Evolutionary conservation across 768 basidiomycete species (phyloP).

Genomic region (Leccinum arenicola): DNA sequence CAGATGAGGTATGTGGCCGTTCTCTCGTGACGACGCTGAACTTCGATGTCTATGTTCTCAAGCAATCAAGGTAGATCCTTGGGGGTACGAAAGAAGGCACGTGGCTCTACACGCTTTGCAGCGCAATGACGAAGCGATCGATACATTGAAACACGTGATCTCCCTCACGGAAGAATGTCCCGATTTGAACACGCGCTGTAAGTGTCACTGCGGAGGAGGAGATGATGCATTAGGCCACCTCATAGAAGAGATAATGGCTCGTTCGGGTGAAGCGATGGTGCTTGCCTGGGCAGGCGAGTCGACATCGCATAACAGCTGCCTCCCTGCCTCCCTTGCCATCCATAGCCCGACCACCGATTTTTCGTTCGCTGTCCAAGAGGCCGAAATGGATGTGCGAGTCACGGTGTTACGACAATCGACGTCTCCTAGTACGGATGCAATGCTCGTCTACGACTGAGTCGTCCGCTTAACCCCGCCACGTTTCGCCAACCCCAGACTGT

Average conservation of each 20-base stretch:
- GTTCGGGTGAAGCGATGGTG: constrained; percentile 6
- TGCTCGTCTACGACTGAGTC: background rate
- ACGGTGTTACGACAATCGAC: background rate
- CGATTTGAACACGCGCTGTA: background rate
- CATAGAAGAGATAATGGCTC: constrained; percentile 11
- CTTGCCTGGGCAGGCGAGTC: constrained; percentile 13
- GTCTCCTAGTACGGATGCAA: background rate
- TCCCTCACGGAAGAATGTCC: background rate
- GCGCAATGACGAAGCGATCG: background rate
- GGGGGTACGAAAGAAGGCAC: constrained; percentile 7
- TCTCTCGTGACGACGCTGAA: background rate
- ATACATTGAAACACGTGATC: background rate
- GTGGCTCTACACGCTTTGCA: background rate
- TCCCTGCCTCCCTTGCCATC: constrained; percentile 2
- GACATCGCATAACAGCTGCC: constrained; percentile 15
- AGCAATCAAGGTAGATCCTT: constrained; percentile 3
- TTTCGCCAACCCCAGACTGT: constrained; percentile 2
- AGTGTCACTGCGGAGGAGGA: constrained; percentile 9
- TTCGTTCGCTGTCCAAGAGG: background rate
- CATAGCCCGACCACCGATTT: background rate
- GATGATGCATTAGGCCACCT: constrained; percentile 10
- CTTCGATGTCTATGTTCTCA: background rate
- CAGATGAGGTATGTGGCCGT: constrained; percentile 3
- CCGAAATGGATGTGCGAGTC: background rate
- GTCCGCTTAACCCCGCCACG: background rate